Conservation (phyloP, 176 grass and related monocot species). For the Bonia amplexicaulis region DNA sequence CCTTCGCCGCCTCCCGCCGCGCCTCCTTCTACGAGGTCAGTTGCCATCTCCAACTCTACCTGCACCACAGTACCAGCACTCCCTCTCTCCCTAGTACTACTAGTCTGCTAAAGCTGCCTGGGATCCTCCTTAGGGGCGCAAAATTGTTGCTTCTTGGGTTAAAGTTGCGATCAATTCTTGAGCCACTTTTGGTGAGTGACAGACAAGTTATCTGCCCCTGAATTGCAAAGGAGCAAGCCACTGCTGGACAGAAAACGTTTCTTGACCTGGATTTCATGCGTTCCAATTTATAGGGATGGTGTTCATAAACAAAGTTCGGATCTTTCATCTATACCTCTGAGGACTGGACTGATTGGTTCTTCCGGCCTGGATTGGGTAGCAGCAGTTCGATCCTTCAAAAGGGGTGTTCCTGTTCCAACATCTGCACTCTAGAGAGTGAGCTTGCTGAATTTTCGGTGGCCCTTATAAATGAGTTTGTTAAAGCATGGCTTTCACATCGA, state of each 20-base stretch:
- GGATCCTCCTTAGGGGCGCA: too few species aligned
- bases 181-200: not conserved
- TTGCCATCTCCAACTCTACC: not conserved
- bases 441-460: not conserved
- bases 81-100: not conserved
- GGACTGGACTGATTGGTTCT: not conserved
- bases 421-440: not conserved
- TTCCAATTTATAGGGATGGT: not conserved
- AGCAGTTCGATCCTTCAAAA: not conserved
- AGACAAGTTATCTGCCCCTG: not conserved
- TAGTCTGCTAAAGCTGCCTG: too few species aligned
- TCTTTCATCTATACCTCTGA: not conserved
- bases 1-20: slow-evolving; percentile 36
- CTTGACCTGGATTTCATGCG: not conserved
- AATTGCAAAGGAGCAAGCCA: not conserved
- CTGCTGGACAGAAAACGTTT: not conserved
- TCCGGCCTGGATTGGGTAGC: not conserved
- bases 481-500: not conserved
- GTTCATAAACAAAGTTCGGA: not conserved
- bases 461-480: not conserved
- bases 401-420: not conserved
- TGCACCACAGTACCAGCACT: too few species aligned
- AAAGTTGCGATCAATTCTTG: too few species aligned
- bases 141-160: too few species aligned
- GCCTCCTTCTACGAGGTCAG: slow-evolving; percentile 35